Evolutionary conservation across 1,284 basidiomycete genomes (phyloP), one percentile per base, ranked within the genome.

Genomic region (Tetrapyrgos nigripes): DNA sequence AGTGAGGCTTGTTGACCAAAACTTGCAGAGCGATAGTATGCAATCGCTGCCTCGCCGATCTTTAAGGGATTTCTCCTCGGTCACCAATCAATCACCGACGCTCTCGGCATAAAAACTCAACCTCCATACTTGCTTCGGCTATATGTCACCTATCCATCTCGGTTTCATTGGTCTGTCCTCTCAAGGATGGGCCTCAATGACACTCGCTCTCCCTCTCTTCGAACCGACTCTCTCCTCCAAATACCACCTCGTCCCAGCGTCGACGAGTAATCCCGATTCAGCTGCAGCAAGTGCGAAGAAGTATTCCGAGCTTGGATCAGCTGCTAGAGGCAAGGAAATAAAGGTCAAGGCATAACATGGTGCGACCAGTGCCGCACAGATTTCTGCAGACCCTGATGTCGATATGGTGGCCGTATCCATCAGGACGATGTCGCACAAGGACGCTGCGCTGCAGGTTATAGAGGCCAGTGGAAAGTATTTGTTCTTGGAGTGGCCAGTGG

Each of bases 401-500:
- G 74, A 75, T 54, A 57, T 79, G 26, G 71, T 79, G 31, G 72
- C 68, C 1, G 70, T 79, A 10, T 54, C 71, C 2, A 70, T 79
- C 37, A 73, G 68, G 46, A 61, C 70, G 1, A 64, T 67, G 2
- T 29, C 57, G 2, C 76, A 77, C 58, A 67, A 65, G 55, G 63
- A 62, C 4, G 65, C 70, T 0, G 63, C 68, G 23, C 26, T 71
- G 50, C 71, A 72, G 19, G 73, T 67, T 1, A 72, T 78, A 26
- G 70, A 70, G 33, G 70, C 72, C n/a, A n/a, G n/a, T 17, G 71
- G 74, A 21, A 79, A 79, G 62, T 60, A 70, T 53, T 45, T 78
- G 28, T 78, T 76, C 60, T 57, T 77, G n/a, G 77, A 79, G 60
- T 79, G 77, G 77, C 74, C 77, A 6, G 69, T 63, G 14, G 76